phyloP scores from a whole-genome alignment of 306 rosid species.

The Echinosophora koreensis region DNA sequence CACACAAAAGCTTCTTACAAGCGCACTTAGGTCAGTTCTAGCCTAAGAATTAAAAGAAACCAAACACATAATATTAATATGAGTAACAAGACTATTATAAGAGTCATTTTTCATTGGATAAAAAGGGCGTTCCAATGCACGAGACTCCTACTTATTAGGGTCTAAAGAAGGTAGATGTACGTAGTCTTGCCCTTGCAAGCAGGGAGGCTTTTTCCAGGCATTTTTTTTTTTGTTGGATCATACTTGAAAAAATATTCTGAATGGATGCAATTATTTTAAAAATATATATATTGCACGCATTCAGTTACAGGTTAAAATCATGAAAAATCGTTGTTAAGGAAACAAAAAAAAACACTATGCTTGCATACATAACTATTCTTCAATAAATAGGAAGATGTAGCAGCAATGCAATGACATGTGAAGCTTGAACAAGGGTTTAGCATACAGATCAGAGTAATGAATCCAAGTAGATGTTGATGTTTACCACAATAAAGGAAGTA shows the following conservation, averaged over 20 bases:
- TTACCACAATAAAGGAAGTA: conserved; percentile 67
- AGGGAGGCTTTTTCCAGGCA: too few relatives aligned
- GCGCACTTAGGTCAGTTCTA: neutral
- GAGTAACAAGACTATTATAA: neutral
- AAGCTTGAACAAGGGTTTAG: neutral
- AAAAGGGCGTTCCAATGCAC: too few relatives aligned
- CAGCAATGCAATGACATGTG: too few relatives aligned
- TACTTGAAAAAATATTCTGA: too few relatives aligned
- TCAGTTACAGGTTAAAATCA: neutral
- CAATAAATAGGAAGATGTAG: neutral
- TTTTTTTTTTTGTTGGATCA: too few relatives aligned
- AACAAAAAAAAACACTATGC: neutral
- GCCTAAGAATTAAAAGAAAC: neutral
- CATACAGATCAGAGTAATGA: neutral
- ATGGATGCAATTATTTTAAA: too few relatives aligned
- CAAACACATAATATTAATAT: neutral
- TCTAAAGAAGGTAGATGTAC: too few relatives aligned
- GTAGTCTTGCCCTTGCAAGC: too few relatives aligned
- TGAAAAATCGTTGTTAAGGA: neutral
- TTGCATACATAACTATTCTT: too few relatives aligned
- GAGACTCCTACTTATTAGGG: too few relatives aligned
- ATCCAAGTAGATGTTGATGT: neutral
- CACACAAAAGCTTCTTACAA: neutral
- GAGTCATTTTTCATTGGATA: too few relatives aligned
- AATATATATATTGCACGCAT: neutral